Evolutionary conservation across 148 eudicot species (phyloP), one percentile per base, ranked within the genome.

Genomic region (Rhododendron ferrugineum): DNA sequence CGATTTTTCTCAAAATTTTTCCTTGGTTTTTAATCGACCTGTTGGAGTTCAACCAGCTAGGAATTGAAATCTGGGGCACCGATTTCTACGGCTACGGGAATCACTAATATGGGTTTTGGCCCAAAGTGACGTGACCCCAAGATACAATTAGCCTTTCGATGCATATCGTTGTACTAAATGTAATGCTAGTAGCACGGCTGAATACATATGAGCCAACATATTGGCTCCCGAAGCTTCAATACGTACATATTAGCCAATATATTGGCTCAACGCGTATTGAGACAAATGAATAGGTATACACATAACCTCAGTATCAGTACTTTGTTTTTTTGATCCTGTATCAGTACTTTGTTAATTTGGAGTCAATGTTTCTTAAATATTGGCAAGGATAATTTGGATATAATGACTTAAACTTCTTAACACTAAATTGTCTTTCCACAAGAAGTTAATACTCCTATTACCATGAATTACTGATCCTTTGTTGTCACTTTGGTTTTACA

Each of bases 401-500:
- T n/a, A 64, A 23, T 64, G 11, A 8, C 28, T 64, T 64, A 49
- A 49, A 40, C 44, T 40, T 22, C 11, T 9, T 23, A 23, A 62
- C 28, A 62, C 20, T 23, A 47, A 62, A 62, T 62, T 62, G n/a
- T 9, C 30, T 23, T 62, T 62, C 70, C 70, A 7, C 13, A 62
- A 62, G 11, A 9, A 56, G 8, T 20, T 56, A 56, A 16, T 18
- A 56, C 1, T 56, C 20, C 36, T 37, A 54, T 54, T 16, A 54
- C 58, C 60, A 54, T 54, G 20, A 44, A 44, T 44, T 64, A n/a
- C 4, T n/a, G 30, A 32, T 36, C 36, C 26, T 78, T 6, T 9
- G 73, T 4, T 68, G 5, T 13, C 74, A 30, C 36, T 11, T 68
- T 68, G 36, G 75, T 70, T 70, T 70, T 16, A 10, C 70, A 93